These are phyloP conservation scores for Chlamydomonas schloesseri DNA, from an alignment of 139 green algal genomes.

Conservation along the genomic window DNA sequence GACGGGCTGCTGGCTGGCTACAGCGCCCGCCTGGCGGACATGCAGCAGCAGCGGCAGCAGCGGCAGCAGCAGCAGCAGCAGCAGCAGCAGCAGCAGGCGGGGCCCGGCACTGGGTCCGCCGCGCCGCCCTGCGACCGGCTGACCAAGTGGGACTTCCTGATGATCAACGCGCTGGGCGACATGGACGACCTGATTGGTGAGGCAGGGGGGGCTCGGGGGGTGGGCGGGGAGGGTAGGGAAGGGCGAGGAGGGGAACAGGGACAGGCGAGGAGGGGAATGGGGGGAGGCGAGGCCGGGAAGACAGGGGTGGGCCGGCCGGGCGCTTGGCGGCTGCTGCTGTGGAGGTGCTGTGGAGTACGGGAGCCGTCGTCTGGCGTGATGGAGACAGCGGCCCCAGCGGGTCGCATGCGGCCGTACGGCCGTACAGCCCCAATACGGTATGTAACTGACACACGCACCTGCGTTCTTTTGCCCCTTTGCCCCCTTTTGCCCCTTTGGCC, in stretches of 20 bases:
- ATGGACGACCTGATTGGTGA: slow-evolving; percentile 62
- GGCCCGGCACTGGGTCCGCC: no score
- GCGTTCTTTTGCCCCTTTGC: no score
- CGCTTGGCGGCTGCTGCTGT: no score
- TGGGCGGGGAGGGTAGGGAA: neutral
- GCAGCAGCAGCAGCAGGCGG: neutral
- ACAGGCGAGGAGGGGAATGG: neutral
- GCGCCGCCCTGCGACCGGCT: slow-evolving; percentile 36
- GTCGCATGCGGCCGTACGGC: no score
- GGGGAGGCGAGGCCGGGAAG: neutral
- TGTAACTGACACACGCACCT: no score
- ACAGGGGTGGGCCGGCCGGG: no score
- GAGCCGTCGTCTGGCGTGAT: no score
- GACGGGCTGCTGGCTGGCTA: slow-evolving; percentile 34
- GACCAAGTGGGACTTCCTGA: slow-evolving; percentile 59
- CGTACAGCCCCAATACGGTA: no score
- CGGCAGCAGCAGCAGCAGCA: neutral
- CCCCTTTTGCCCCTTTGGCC: neutral
- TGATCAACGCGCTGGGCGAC: slow-evolving; percentile 68
- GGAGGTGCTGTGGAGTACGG: no score
- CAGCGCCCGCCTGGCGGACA: slow-evolving; percentile 1
- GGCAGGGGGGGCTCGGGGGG: neutral
- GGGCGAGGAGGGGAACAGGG: neutral
- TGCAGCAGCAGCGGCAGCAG: neutral
- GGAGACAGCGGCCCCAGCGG: no score